Percentiles rank a stretch among this genome's conserved stretches.
Evolutionary conservation across 1,139 yeast genomes (phyloP).

Genomic region (Pneumocystis jirovecii): DNA sequence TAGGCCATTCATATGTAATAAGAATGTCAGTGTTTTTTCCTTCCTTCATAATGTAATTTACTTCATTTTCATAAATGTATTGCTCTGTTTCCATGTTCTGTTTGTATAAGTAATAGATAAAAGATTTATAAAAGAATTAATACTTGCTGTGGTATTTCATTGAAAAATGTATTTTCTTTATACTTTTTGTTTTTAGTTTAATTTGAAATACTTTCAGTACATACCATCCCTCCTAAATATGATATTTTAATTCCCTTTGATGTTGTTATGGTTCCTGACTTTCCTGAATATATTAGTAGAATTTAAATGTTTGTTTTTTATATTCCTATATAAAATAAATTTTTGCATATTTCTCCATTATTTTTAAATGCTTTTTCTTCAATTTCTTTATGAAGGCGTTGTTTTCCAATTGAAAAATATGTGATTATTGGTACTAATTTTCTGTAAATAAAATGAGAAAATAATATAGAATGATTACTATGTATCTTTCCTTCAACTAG

Average conservation of each 20-base stretch:
- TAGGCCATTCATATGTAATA: constrained; percentile 49
- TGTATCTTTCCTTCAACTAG: constrained; percentile 1
- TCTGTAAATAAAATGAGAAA: background rate
- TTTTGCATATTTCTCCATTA: constrained; percentile 9
- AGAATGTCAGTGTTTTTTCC: constrained; percentile 35
- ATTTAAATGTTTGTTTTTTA: background rate
- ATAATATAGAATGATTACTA: background rate
- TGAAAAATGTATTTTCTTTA: background rate
- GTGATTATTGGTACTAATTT: constrained; percentile 6
- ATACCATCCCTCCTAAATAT: constrained; percentile 3
- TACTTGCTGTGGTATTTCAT: background rate
- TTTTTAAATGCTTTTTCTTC: constrained; percentile 1
- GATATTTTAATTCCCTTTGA: constrained; percentile 6
- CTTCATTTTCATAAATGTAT: background rate
- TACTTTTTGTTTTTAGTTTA: background rate
- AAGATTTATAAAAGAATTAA: background rate
- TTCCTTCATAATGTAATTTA: background rate
- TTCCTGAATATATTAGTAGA: constrained; percentile 2
- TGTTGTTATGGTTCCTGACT: constrained; percentile 5
- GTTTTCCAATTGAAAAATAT: constrained; percentile 9
- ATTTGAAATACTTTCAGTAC: background rate
- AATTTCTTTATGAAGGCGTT: constrained; percentile 5
- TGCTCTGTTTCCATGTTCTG: background rate
- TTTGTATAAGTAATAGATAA: background rate
- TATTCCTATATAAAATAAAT: constrained; percentile 7